phyloP scores from a whole-genome alignment of 1,139 yeast species.

The Kluyveromyces sp. region DNA sequence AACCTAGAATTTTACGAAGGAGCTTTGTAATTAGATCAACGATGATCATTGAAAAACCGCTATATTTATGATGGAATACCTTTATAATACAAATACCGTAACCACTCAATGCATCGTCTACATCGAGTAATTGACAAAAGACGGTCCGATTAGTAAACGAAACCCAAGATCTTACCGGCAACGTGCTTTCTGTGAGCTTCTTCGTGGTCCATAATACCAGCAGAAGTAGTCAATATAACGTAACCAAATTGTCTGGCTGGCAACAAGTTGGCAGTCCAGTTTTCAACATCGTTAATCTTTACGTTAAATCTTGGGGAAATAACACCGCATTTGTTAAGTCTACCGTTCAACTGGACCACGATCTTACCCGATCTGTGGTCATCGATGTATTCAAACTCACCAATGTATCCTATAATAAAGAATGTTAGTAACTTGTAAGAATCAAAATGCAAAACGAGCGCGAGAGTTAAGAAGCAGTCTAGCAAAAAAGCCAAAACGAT shows the following conservation, averaged over 20 bases:
- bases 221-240: constrained; percentile 95
- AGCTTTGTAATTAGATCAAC: no score
- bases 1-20: no score
- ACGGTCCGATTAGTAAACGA: constrained; percentile 76
- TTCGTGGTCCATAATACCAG: constrained; percentile 99
- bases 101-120: no score
- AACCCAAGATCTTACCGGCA: constrained; percentile 95
- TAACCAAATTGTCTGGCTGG: constrained; percentile 99
- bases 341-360: constrained; percentile 93
- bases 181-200: constrained; percentile 99
- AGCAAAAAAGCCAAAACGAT: no score
- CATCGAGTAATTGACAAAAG: no score
- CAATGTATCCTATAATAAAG: constrained; percentile 67
- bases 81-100: neutral
- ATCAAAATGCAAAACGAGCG: constrained; percentile 3
- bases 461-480: no score
- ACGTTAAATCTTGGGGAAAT: constrained; percentile 97
- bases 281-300: constrained; percentile 85
- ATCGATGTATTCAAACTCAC: constrained; percentile 96
- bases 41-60: no score
- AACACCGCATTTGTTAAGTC: constrained; percentile 98
- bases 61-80: neutral
- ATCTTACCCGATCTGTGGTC: constrained; percentile 99
- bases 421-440: constrained; percentile 27
- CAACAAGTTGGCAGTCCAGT: constrained; percentile 94